Evolutionary conservation across 2,329 filamentous ascomycete genomes (phyloP), one percentile per base, ranked within the genome.

Genomic region (Diatrype stigma): DNA sequence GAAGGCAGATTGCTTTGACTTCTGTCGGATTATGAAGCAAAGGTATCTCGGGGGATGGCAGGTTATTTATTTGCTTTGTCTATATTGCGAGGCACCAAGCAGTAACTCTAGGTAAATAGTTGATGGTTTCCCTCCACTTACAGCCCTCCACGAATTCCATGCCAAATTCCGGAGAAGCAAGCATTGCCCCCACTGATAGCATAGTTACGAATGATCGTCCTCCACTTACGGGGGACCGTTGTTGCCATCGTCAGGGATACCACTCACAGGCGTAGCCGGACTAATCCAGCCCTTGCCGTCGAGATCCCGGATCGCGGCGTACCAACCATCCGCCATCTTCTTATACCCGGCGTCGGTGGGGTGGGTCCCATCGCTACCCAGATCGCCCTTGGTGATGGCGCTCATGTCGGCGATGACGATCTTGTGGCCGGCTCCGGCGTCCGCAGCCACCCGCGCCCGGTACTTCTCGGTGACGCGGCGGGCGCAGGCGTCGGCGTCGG

Each of bases 381-480:
- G 56, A 42, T 74, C 71, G 6, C 45, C 57, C 19, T 48, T 58
- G 54, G 44, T 69, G 66, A 44, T 23, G 14, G 22, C 22, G 40
- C 40, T 26, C 71, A 75, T 74, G 12, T 75, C 72, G 4, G 64
- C 72, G 22, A 73, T 56, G 17, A 72, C 60, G n/a, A 75, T 52
- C 48, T 60, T 63, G 22, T 12, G 12, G 16, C 14, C 40, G 14
- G 11, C 40, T 8, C 8, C 12, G 14, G 12, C 22, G 22, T 21
- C 22, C 14, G 22, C 12, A 16, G 22, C 88, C 50, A 90, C 76
- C 85, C 90, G 94, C 0, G 87, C 78, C 0, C 90, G 89, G 47
- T 85, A 82, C 11, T 75, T 80, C 56, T 84, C 84, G 46, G 84
- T 83, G n/a, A 91, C 76, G 11, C 78, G 56, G 63, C 21, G 10